Evolutionary conservation across 495 filamentous ascomycete genomes (phyloP).

Genomic region (Evernia prunastri): DNA sequence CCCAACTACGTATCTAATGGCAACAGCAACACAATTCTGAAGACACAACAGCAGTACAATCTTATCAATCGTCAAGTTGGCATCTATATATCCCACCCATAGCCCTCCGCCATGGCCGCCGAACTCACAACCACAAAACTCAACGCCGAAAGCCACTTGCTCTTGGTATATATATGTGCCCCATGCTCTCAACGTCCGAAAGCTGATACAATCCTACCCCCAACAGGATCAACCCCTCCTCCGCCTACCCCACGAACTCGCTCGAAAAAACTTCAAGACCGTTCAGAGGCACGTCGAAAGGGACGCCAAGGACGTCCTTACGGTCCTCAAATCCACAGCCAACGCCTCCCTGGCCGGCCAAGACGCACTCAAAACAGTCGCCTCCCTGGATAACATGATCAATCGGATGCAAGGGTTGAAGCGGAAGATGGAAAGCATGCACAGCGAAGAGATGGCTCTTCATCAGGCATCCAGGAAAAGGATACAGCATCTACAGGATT

Average conservation of each 20-base stretch:
- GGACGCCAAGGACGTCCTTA: conserved; percentile 63
- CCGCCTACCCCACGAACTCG: conserved; percentile 81
- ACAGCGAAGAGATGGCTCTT: conserved; percentile 69
- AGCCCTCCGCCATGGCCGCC: conserved; percentile 36
- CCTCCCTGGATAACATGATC: conserved; percentile 77
- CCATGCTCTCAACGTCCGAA: conserved; percentile 3
- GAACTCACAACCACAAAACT: conserved; percentile 59
- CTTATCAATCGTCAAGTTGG: background rate
- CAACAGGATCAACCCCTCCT: conserved; percentile 88
- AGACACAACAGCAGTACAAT: background rate
- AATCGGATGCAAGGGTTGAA: conserved; percentile 76
- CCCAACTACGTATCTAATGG: background rate
- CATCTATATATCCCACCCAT: background rate
- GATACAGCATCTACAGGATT: conserved; percentile 68
- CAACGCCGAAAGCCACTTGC: conserved; percentile 65
- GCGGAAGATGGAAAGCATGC: conserved; percentile 69
- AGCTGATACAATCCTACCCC: conserved; percentile 16
- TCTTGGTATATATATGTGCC: conserved; percentile 53
- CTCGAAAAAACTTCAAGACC: conserved; percentile 86
- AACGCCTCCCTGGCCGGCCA: conserved; percentile 57
- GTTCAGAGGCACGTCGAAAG: conserved; percentile 77
- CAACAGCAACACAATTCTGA: background rate
- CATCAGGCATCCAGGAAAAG: conserved; percentile 68
- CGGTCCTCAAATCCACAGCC: conserved; percentile 61
- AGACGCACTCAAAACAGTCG: conserved; percentile 61